phyloP scores from a whole-genome alignment of 2,329 filamentous ascomycete species.

The Exophiala lecanii-corni region DNA sequence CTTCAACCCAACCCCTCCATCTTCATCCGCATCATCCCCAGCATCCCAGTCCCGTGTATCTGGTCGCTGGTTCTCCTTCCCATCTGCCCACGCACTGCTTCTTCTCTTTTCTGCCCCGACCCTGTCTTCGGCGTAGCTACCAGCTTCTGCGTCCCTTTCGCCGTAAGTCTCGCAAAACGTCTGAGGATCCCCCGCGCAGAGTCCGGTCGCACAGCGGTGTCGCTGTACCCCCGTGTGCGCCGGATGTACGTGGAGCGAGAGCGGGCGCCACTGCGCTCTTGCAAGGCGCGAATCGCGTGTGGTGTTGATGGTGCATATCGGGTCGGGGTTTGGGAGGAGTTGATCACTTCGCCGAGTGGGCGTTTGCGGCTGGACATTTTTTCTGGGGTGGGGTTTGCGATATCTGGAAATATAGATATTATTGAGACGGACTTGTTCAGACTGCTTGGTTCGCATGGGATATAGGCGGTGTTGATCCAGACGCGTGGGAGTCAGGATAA shows the following conservation, averaged over 20 bases:
- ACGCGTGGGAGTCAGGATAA: no score
- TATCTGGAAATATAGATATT: no score
- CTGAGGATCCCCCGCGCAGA: slow-evolving; percentile 53
- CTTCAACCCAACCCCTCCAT: slow-evolving; percentile 43
- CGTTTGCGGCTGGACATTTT: slow-evolving; percentile 23
- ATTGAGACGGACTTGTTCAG: no score
- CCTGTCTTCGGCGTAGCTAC: slow-evolving; percentile 44
- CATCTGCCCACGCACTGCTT: slow-evolving; percentile 11
- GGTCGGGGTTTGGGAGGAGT: slow-evolving; percentile 26
- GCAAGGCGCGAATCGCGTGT: slow-evolving; percentile 51
- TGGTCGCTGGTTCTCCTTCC: slow-evolving; percentile 27
- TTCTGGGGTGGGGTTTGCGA: neutral
- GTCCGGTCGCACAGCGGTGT: slow-evolving; percentile 41
- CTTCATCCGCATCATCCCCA: slow-evolving; percentile 37
- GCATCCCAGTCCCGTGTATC: slow-evolving; percentile 34
- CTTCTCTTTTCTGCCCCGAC: slow-evolving; percentile 4
- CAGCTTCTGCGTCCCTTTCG: slow-evolving; percentile 43
- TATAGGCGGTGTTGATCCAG: no score
- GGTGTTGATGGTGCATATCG: slow-evolving; percentile 49
- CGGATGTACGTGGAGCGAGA: slow-evolving; percentile 15
- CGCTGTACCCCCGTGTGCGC: neutral
- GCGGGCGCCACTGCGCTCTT: slow-evolving; percentile 39
- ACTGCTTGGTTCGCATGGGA: no score
- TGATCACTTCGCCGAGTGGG: slow-evolving; percentile 12
- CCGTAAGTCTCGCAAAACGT: slow-evolving; percentile 51